These are phyloP conservation scores for Plasmopara muralis DNA, from an alignment of 352 stramenopile genomes.

Conservation along the genomic window DNA sequence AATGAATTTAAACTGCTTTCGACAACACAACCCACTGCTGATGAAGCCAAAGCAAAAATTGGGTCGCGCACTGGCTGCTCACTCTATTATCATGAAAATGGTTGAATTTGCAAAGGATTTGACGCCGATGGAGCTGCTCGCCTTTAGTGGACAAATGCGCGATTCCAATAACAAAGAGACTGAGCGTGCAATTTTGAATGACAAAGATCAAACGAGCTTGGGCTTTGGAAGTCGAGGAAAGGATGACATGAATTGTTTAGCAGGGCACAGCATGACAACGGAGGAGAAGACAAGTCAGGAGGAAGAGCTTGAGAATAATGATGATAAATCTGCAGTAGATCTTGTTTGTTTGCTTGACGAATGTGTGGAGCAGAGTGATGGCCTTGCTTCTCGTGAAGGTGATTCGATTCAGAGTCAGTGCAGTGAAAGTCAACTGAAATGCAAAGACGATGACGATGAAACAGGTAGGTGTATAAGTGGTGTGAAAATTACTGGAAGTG, in stretches of 20 bases:
- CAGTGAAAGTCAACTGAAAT: slow-evolving; percentile 6
- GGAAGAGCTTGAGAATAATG: slow-evolving; percentile 2
- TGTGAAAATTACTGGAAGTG: slow-evolving; percentile 4
- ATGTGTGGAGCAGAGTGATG: slow-evolving; percentile 29
- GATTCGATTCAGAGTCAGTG: slow-evolving; percentile 2
- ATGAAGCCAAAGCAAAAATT: slow-evolving; percentile 66
- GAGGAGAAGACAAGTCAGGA: neutral
- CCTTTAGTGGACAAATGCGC: slow-evolving; percentile 16
- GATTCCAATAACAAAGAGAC: slow-evolving; percentile 9
- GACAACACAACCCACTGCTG: slow-evolving; percentile 46
- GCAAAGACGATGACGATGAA: slow-evolving; percentile 5
- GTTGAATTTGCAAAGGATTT: slow-evolving; percentile 36
- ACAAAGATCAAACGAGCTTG: slow-evolving; percentile 2
- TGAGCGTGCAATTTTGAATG: neutral
- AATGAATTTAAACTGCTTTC: slow-evolving; percentile 52
- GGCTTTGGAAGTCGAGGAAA: neutral
- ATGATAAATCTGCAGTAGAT: slow-evolving; percentile 22
- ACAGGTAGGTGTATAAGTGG: neutral
- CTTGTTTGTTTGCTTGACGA: slow-evolving; percentile 59
- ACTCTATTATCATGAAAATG: slow-evolving; percentile 74
- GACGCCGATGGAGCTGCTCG: slow-evolving; percentile 24
- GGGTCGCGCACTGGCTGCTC: slow-evolving; percentile 56
- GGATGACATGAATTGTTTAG: neutral
- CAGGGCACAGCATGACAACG: neutral
- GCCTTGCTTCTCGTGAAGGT: slow-evolving; percentile 5